phyloP scores from a whole-genome alignment of 139 green algal species.

The Volvox reticuliferus region DNA sequence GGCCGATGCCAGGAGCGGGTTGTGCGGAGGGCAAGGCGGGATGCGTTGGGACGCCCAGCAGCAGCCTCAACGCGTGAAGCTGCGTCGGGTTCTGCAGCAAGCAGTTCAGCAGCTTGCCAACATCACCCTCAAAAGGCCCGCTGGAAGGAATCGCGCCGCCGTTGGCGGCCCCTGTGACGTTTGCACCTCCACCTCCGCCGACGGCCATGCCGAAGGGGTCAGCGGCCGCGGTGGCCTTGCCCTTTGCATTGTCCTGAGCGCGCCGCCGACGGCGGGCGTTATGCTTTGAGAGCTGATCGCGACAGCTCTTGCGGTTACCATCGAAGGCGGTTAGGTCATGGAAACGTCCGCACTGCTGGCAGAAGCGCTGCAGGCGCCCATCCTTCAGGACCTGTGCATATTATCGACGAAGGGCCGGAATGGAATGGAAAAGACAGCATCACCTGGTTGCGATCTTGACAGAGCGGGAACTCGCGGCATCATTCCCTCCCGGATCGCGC shows the following conservation, averaged over 20 bases:
- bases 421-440: too few relatives aligned
- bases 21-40: slow-evolving; percentile 58
- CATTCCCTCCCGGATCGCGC: too few relatives aligned
- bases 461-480: too few relatives aligned
- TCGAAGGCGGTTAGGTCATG: slow-evolving; percentile 92
- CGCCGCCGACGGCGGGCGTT: slow-evolving; percentile 74
- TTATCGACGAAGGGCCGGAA: too few relatives aligned
- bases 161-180: background rate
- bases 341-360: slow-evolving; percentile 94
- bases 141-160: background rate
- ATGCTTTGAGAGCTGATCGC: slow-evolving; percentile 82
- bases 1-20: background rate
- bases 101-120: slow-evolving; percentile 59
- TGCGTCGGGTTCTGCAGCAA: slow-evolving; percentile 70
- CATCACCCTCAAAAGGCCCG: slow-evolving; percentile 44
- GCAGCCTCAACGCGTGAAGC: slow-evolving; percentile 68
- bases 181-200: background rate
- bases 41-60: slow-evolving; percentile 69
- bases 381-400: slow-evolving; percentile 73
- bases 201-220: slow-evolving; percentile 17
- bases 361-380: slow-evolving; percentile 86
- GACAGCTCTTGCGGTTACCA: slow-evolving; percentile 85
- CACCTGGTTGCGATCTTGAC: too few relatives aligned
- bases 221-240: background rate
- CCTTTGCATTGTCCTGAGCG: slow-evolving; percentile 45